These are phyloP conservation scores for Clonostachys rosea DNA, from an alignment of 2,329 filamentous ascomycete genomes.

Conservation along the genomic window DNA sequence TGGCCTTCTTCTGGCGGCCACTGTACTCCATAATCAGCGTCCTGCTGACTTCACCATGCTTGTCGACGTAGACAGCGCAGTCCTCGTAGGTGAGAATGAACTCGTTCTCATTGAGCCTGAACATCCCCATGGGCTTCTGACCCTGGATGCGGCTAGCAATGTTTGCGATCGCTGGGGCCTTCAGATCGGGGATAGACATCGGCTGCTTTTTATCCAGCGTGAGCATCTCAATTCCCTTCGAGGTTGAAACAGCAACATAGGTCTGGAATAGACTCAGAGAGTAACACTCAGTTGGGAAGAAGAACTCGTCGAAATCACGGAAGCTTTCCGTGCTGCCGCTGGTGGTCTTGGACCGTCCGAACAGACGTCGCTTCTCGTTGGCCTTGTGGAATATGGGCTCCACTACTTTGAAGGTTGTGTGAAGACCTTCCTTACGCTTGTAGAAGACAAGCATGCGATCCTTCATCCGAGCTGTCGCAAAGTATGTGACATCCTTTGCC, in stretches of 20 bases:
- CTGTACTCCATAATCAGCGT: slow-evolving; percentile 98
- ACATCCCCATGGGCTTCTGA: slow-evolving; percentile 90
- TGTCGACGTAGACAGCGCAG: slow-evolving; percentile 96
- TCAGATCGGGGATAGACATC: slow-evolving; percentile 87
- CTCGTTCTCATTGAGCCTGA: slow-evolving; percentile 85
- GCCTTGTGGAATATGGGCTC: slow-evolving; percentile 95
- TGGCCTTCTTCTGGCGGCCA: slow-evolving; percentile 75
- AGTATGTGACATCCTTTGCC: slow-evolving; percentile 92
- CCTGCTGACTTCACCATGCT: slow-evolving; percentile 91
- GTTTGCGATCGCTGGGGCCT: slow-evolving; percentile 71
- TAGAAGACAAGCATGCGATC: slow-evolving; percentile 93
- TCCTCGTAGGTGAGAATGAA: slow-evolving; percentile 94
- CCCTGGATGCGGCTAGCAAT: slow-evolving; percentile 81
- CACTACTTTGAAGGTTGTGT: slow-evolving; percentile 93
- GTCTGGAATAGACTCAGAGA: slow-evolving; percentile 95
- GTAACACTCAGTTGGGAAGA: slow-evolving; percentile 92
- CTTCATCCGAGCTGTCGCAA: slow-evolving; percentile 95
- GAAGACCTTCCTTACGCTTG: slow-evolving; percentile 89
- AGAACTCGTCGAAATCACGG: slow-evolving; percentile 98
- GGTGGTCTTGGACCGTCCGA: slow-evolving; percentile 51
- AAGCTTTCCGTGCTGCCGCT: slow-evolving; percentile 87
- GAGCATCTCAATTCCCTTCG: slow-evolving; percentile 91
- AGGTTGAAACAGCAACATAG: slow-evolving; percentile 85
- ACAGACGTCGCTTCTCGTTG: slow-evolving; percentile 73
- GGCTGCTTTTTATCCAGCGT: slow-evolving; percentile 96